phyloP scores from a whole-genome alignment of 164 flowering plant genomes.

The grape (Vitis vinifera) region DNA sequence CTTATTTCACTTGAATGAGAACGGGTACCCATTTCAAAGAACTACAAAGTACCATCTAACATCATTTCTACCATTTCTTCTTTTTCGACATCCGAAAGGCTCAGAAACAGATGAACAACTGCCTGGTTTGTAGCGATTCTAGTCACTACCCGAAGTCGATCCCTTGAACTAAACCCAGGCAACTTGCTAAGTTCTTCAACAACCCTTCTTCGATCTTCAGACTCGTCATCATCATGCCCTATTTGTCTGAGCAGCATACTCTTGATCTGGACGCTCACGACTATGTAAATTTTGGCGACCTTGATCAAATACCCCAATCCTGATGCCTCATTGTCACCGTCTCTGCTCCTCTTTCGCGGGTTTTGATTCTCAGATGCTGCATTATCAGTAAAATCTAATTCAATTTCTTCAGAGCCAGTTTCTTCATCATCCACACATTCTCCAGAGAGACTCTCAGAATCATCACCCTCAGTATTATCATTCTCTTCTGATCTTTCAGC shows the following conservation, averaged over 20 bases:
- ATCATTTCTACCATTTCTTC: neutral
- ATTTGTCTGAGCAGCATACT: neutral
- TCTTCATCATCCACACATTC: too few species aligned
- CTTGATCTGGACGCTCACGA: too few species aligned
- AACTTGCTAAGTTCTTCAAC: neutral
- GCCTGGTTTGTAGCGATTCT: neutral
- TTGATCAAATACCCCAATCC: neutral
- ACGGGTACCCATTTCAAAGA: too few species aligned
- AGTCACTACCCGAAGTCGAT: neutral
- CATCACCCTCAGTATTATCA: too few species aligned
- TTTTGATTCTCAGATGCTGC: neutral
- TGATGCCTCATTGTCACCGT: neutral
- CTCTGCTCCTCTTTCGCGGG: neutral
- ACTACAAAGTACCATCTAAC: neutral
- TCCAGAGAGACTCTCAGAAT: too few species aligned
- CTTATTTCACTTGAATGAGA: too few species aligned
- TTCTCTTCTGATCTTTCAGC: too few species aligned
- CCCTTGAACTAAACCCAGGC: neutral
- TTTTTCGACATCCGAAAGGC: neutral
- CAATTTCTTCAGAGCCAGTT: too few species aligned
- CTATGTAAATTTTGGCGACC: too few species aligned
- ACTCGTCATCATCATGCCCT: neutral
- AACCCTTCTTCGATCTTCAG: constrained; percentile 3
- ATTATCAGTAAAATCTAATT: neutral
- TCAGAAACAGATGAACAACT: neutral